Percentiles rank a stretch among this genome's conserved stretches.
These are phyloP conservation scores for Citrullus amarus DNA, from an alignment of 306 rosid species.

Conservation along the genomic window DNA sequence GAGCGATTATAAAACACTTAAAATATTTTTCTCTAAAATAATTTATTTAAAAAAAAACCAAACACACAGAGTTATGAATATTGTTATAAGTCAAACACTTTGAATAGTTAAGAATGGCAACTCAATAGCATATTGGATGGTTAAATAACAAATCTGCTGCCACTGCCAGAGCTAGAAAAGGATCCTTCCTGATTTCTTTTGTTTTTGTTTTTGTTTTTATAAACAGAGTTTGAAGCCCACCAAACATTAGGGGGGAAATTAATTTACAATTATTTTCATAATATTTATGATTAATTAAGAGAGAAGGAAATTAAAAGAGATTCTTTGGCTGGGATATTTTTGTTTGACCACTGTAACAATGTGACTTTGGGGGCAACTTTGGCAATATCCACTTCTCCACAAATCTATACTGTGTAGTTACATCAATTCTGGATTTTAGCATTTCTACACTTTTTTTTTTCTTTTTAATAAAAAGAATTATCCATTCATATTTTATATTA, in stretches of 20 bases:
- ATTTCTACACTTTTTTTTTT: not conserved
- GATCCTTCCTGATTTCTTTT: not conserved
- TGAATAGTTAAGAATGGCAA: not conserved
- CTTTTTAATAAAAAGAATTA: not conserved
- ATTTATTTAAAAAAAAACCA: too few relatives aligned
- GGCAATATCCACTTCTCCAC: not conserved
- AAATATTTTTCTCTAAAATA: too few relatives aligned
- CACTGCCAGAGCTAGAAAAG: slow-evolving; percentile 2
- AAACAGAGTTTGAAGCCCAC: not conserved
- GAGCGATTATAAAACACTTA: too few relatives aligned
- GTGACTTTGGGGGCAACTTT: not conserved
- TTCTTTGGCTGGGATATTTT: not conserved
- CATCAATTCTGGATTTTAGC: slow-evolving; percentile 11
- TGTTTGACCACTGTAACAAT: not conserved
- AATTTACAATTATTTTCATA: too few relatives aligned
- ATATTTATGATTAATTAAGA: not conserved
- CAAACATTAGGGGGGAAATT: not conserved
- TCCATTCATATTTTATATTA: too few relatives aligned
- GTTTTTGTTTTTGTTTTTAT: not conserved
- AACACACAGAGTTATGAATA: too few relatives aligned
- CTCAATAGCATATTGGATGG: not conserved
- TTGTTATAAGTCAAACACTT: too few relatives aligned
- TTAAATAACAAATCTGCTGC: not conserved
- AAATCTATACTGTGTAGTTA: slow-evolving; percentile 14
- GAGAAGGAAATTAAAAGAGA: not conserved